phyloP scores from a whole-genome alignment of 257 asterid genomes.

The Ocimum tenuiflorum region DNA sequence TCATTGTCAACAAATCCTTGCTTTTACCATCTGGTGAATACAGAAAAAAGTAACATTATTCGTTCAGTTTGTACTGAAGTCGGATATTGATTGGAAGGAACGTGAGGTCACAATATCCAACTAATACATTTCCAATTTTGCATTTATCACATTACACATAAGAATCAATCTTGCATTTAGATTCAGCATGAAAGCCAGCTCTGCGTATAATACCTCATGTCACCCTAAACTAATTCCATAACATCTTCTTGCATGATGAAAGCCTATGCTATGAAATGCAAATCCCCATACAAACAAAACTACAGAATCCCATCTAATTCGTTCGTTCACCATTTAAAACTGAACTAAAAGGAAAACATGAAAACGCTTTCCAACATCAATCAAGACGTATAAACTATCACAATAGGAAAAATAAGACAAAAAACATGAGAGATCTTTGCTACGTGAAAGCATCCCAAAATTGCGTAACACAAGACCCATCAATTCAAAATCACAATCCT shows the following conservation, averaged over 20 bases:
- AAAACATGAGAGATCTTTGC: constrained; percentile 12
- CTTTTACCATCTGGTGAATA: constrained; percentile 81
- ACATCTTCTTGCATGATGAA: background rate
- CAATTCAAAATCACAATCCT: too few species aligned
- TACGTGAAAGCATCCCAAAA: background rate
- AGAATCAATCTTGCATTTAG: background rate
- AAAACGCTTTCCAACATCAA: constrained; percentile 7
- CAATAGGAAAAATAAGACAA: background rate
- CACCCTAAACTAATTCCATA: background rate
- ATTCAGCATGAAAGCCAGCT: too few species aligned
- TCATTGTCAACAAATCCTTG: constrained; percentile 70
- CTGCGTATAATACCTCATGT: background rate
- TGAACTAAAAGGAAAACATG: background rate
- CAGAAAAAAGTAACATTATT: background rate
- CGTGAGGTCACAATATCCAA: background rate
- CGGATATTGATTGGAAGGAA: background rate
- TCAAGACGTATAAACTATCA: background rate
- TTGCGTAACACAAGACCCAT: background rate
- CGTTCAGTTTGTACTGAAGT: background rate
- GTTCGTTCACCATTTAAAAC: background rate
- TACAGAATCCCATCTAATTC: background rate
- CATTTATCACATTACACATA: background rate
- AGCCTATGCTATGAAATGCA: background rate
- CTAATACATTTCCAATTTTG: background rate
- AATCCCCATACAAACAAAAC: constrained; percentile 1